phyloP scores from a whole-genome alignment of 169 alveolate genomes.

The Eimeria sp. region DNA sequence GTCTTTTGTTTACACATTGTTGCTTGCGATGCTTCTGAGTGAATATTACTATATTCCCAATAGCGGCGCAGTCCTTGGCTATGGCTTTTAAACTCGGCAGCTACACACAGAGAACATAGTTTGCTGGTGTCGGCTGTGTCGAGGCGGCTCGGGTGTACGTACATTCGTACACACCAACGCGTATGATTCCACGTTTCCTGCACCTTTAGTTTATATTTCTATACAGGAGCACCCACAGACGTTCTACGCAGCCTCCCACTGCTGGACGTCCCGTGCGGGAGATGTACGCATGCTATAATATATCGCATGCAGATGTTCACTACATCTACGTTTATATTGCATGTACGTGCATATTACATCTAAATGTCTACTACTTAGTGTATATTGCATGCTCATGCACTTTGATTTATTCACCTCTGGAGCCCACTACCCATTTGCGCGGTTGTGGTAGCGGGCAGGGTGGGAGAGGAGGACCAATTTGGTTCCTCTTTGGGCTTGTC shows the following conservation, averaged over 20 bases:
- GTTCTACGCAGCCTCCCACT: not conserved
- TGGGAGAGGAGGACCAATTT: not conserved
- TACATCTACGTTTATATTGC: not conserved
- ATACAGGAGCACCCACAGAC: not conserved
- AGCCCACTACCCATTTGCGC: not conserved
- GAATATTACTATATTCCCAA: constrained; percentile 38
- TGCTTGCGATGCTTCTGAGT: constrained; percentile 72
- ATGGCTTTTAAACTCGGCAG: not conserved
- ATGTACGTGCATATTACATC: not conserved
- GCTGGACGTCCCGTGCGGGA: not conserved
- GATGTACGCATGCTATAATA: not conserved
- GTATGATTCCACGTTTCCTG: not conserved
- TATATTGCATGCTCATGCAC: not conserved
- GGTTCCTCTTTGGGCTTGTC: not conserved
- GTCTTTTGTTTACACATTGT: constrained; percentile 64
- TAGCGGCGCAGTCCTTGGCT: constrained; percentile 58
- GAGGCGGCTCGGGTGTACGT: not conserved
- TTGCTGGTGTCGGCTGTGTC: not conserved
- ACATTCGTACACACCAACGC: not conserved
- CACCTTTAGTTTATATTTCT: not conserved
- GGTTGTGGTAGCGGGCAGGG: not conserved
- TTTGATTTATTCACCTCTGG: not conserved
- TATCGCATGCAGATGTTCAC: too few relatives aligned
- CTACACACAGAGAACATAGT: not conserved
- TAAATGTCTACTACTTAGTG: not conserved